Conservation (phyloP, 495 filamentous ascomycete genomes). For the Articulospora tetracladia region DNA sequence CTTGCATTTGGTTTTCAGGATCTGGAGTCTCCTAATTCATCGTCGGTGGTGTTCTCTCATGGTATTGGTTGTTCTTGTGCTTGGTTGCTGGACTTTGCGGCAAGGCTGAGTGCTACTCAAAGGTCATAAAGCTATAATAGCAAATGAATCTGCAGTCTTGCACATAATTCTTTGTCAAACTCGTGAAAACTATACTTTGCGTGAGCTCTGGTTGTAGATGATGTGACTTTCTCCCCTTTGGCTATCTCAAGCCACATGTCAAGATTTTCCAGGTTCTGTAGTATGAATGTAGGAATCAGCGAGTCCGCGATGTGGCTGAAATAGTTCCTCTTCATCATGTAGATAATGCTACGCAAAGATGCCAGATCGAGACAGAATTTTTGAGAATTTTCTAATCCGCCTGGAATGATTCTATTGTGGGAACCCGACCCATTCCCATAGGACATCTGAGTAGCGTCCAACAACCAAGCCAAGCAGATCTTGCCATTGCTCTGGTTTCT, state of each 20-base stretch:
- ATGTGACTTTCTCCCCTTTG: not conserved
- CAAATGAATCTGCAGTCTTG: not conserved
- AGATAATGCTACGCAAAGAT: too few species aligned
- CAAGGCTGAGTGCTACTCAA: not conserved
- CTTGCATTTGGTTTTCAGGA: not conserved
- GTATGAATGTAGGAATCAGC: too few species aligned
- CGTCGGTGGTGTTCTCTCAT: not conserved
- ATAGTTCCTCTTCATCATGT: too few species aligned
- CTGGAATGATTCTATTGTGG: too few species aligned
- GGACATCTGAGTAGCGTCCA: too few species aligned
- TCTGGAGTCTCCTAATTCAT: not conserved
- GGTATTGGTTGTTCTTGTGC: not conserved
- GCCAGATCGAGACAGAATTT: too few species aligned
- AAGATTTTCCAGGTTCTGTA: too few species aligned
- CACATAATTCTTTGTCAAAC: not conserved
- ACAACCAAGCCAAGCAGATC: too few species aligned
- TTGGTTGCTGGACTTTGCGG: not conserved
- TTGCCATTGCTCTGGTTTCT: too few species aligned
- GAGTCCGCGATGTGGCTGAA: too few species aligned
- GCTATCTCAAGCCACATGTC: not conserved
- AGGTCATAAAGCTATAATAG: not conserved
- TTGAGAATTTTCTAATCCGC: too few species aligned
- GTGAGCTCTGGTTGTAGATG: not conserved
- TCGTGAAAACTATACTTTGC: not conserved
- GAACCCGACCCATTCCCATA: too few species aligned